Evolutionary conservation across 169 alveolate species (phyloP).

Genomic region (Miamiensis avidus): DNA sequence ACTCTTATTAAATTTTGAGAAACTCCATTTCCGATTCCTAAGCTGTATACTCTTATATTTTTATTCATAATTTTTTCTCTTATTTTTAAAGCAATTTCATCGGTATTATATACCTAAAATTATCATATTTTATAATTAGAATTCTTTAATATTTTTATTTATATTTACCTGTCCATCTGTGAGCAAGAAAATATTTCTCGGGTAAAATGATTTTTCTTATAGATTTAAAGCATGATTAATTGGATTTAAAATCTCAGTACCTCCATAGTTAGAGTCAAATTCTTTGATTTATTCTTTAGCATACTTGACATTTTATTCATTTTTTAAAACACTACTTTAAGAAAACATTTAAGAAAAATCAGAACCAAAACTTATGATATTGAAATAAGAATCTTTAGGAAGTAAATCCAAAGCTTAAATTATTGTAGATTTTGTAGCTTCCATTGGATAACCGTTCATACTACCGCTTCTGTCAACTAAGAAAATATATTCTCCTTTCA

Average conservation of each 20-base stretch:
- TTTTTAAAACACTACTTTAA: neutral
- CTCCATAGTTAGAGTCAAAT: neutral
- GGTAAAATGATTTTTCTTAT: too few relatives aligned
- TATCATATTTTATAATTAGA: neutral
- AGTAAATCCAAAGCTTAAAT: neutral
- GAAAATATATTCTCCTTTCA: neutral
- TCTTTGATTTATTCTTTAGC: neutral
- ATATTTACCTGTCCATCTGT: neutral
- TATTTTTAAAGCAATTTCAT: too few relatives aligned
- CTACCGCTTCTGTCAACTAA: neutral
- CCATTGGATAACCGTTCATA: neutral
- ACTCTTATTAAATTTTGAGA: neutral
- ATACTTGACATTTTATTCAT: neutral
- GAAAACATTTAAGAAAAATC: neutral
- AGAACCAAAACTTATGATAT: neutral
- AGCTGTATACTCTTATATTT: neutral
- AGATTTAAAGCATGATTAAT: neutral
- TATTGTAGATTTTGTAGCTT: neutral
- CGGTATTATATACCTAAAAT: too few relatives aligned
- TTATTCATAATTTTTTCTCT: too few relatives aligned
- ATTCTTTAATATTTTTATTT: too few relatives aligned
- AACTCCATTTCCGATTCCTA: neutral
- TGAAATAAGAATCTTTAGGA: neutral
- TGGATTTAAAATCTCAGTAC: neutral
- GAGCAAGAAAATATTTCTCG: neutral